Evolutionary conservation across 257 asterid species (phyloP).

Genomic region (Thymus quinquecostatus): DNA sequence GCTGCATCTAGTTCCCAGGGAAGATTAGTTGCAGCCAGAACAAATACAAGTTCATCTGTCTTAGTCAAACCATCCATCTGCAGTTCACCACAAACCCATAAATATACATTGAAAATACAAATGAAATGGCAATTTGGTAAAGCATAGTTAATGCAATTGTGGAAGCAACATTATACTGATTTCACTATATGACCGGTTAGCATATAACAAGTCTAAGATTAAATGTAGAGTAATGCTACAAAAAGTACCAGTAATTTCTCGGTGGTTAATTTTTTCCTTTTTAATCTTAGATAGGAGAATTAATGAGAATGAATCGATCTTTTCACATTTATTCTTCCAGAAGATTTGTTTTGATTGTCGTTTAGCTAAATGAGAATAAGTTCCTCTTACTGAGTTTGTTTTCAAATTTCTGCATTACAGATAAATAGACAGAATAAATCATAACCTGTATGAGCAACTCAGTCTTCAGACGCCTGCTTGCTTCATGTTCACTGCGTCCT

Average conservation of each 20-base stretch:
- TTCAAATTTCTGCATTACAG: constrained; percentile 25
- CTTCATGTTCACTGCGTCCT: constrained; percentile 98
- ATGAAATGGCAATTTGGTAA: neutral
- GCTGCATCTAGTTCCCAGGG: constrained; percentile 99
- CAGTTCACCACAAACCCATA: constrained; percentile 49
- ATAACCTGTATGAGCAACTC: constrained; percentile 95
- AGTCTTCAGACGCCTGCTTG: constrained; percentile 96
- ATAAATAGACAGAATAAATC: constrained; percentile 19
- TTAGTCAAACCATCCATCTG: constrained; percentile 99
- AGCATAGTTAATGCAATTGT: neutral
- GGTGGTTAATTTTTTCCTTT: too few species aligned
- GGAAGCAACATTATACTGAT: neutral
- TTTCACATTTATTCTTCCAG: neutral
- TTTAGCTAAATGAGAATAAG: neutral
- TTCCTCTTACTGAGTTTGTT: neutral
- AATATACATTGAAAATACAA: constrained; percentile 23
- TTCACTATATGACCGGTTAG: constrained; percentile 5
- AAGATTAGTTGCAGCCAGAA: constrained; percentile 97
- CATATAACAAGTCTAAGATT: neutral
- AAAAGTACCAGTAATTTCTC: neutral
- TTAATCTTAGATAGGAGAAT: neutral
- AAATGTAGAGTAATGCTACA: neutral
- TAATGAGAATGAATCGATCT: neutral
- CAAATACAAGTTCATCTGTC: constrained; percentile 95
- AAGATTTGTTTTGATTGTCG: neutral